Conservation (phyloP, 768 basidiomycete species). For the Daedaleopsis nitida region DNA sequence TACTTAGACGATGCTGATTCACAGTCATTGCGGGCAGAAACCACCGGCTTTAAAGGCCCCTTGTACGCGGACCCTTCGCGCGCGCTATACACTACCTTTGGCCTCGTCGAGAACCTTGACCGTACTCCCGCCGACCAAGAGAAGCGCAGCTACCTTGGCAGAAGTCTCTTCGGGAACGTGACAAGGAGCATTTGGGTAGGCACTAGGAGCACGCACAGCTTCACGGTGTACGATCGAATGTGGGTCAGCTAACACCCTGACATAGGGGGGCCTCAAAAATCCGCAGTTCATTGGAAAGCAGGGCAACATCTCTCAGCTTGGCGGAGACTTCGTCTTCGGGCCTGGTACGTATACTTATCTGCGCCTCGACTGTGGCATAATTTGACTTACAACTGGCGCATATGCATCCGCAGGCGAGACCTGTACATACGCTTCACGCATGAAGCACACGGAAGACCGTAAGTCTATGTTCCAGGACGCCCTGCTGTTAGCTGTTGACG, state of each 20-base stretch:
- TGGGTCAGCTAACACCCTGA: background rate
- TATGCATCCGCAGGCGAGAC: constrained; percentile 35
- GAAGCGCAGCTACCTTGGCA: constrained; percentile 48
- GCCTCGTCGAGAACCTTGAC: constrained; percentile 54
- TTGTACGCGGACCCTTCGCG: constrained; percentile 72
- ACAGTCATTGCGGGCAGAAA: constrained; percentile 34
- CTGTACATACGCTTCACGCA: constrained; percentile 55
- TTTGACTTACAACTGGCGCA: background rate
- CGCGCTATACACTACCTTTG: constrained; percentile 57
- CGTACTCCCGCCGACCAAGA: constrained; percentile 46
- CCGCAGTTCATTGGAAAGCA: constrained; percentile 57
- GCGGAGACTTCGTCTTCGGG: constrained; percentile 65
- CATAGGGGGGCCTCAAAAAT: constrained; percentile 37
- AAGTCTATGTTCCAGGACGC: background rate
- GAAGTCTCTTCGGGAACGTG: constrained; percentile 32
- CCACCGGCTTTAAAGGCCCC: constrained; percentile 44
- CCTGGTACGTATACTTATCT: constrained; percentile 44
- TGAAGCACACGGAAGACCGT: constrained; percentile 67
- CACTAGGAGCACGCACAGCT: constrained; percentile 28
- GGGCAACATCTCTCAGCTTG: constrained; percentile 62
- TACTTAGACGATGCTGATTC: background rate
- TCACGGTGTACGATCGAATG: background rate
- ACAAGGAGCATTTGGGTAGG: constrained; percentile 48
- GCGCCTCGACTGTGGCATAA: background rate
- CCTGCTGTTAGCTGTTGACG: too few relatives aligned